Percentiles rank a stretch among this genome's conserved stretches.
Conservation (phyloP, 805 yeast species). For the Ogataea pini region DNA sequence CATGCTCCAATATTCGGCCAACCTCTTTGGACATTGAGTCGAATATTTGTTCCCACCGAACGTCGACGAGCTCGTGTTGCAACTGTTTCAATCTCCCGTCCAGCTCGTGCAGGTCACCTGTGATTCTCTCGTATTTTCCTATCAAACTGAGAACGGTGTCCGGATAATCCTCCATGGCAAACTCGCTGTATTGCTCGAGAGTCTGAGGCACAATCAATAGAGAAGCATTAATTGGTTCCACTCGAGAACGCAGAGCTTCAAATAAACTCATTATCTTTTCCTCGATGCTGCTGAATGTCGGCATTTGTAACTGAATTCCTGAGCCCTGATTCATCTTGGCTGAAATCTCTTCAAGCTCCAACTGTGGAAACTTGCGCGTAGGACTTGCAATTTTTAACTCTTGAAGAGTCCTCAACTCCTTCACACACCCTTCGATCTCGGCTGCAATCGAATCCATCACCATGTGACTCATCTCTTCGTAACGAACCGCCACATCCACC, state of each 20-base stretch:
- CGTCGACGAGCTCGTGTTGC: slow-evolving; percentile 49
- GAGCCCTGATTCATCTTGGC: slow-evolving; percentile 11
- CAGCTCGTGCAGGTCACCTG: slow-evolving; percentile 44
- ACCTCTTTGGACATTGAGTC: slow-evolving; percentile 47
- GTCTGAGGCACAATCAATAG: slow-evolving; percentile 52
- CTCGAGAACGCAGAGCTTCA: slow-evolving; percentile 40
- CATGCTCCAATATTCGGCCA: slow-evolving; percentile 24
- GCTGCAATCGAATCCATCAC: slow-evolving; percentile 44
- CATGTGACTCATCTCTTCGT: slow-evolving; percentile 42
- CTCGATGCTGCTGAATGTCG: slow-evolving; percentile 42
- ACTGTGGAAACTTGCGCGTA: slow-evolving; percentile 32
- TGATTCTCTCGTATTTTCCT: slow-evolving; percentile 41
- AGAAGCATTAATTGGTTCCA: slow-evolving; percentile 55
- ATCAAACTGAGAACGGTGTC: slow-evolving; percentile 35
- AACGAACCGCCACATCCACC: slow-evolving; percentile 44
- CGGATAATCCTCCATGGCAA: slow-evolving; percentile 34
- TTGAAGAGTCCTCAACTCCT: slow-evolving; percentile 39
- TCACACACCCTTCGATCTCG: slow-evolving; percentile 40
- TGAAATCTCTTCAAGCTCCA: slow-evolving; percentile 16
- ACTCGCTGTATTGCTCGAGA: slow-evolving; percentile 42
- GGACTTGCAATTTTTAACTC: slow-evolving; percentile 43
- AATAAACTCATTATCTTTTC: slow-evolving; percentile 43
- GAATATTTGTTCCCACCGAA: slow-evolving; percentile 58
- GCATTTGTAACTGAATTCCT: slow-evolving; percentile 33
- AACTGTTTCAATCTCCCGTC: slow-evolving; percentile 42